Percentiles rank a stretch among this genome's conserved stretches.
Evolutionary conservation across 495 filamentous ascomycete species (phyloP).

Genomic region (Hypoxylon cercidicola): DNA sequence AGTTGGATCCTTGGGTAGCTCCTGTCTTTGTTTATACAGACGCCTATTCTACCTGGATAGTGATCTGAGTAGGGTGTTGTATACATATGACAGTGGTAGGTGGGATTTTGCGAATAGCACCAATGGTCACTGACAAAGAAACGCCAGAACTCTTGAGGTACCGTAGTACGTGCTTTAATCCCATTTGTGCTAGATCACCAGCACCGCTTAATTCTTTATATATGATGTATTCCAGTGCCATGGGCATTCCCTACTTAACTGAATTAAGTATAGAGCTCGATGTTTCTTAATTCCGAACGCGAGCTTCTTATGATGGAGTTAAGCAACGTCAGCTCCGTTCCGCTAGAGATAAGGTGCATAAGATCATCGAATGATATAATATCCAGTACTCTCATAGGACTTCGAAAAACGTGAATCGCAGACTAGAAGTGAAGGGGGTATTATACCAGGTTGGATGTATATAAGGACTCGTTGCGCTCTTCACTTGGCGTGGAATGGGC

Average conservation of each 20-base stretch:
- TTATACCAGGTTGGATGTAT: not conserved
- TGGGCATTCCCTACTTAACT: not conserved
- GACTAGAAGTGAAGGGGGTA: not conserved
- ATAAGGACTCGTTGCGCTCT: not conserved
- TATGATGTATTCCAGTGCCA: not conserved
- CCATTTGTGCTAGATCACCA: no score
- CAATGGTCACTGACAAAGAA: no score
- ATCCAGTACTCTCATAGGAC: not conserved
- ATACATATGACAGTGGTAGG: no score
- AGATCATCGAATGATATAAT: not conserved
- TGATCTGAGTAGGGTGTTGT: no score
- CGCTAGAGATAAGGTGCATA: not conserved
- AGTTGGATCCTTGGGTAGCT: no score
- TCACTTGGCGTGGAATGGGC: not conserved
- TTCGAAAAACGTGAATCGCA: not conserved
- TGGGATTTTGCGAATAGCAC: no score
- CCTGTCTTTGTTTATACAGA: no score
- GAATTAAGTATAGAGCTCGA: not conserved
- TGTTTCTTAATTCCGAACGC: slow-evolving; percentile 21
- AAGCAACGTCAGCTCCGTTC: slow-evolving; percentile 26
- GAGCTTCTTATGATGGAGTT: slow-evolving; percentile 22
- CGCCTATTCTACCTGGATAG: no score
- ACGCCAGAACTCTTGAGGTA: not conserved
- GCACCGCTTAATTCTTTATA: not conserved
- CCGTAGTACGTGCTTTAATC: not conserved